phyloP scores from a whole-genome alignment of 371 early-diverging fungal species.

The Zychaea mexicana region DNA sequence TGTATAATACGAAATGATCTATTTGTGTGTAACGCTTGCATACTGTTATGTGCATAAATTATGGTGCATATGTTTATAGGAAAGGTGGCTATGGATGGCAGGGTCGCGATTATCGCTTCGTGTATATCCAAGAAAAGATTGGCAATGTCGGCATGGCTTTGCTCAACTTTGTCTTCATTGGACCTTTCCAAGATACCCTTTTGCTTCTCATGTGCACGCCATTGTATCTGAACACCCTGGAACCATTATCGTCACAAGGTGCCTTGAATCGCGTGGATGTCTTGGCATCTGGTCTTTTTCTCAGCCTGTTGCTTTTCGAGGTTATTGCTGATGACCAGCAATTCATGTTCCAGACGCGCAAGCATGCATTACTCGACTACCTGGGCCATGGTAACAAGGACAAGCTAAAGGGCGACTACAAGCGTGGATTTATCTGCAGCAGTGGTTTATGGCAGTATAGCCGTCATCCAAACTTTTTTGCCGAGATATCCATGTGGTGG shows the following conservation, averaged over 20 bases:
- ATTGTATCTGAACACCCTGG: conserved; percentile 48
- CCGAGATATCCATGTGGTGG: conserved; percentile 74
- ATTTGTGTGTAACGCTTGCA: neutral
- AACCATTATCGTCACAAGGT: neutral
- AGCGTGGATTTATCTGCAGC: conserved; percentile 69
- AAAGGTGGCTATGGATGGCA: conserved; percentile 79
- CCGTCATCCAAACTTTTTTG: conserved; percentile 86
- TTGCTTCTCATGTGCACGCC: conserved; percentile 70
- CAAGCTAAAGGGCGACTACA: conserved; percentile 41
- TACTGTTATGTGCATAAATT: neutral
- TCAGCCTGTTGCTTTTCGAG: conserved; percentile 59
- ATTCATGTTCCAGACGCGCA: conserved; percentile 75
- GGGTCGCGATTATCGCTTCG: conserved; percentile 82
- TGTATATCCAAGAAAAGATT: conserved; percentile 45
- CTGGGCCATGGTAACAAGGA: conserved; percentile 21
- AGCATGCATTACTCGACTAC: conserved; percentile 47
- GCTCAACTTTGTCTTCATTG: conserved; percentile 77
- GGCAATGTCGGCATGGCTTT: conserved; percentile 63
- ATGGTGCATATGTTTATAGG: conserved; percentile 25
- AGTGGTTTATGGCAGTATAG: conserved; percentile 75
- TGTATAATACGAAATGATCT: neutral
- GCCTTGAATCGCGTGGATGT: conserved; percentile 48
- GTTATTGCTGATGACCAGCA: conserved; percentile 85
- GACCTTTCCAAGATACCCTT: conserved; percentile 70
- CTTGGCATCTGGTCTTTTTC: conserved; percentile 43